Conservation (phyloP, 192 early-diverging fungal genomes). For the Dissophora ornata region DNA sequence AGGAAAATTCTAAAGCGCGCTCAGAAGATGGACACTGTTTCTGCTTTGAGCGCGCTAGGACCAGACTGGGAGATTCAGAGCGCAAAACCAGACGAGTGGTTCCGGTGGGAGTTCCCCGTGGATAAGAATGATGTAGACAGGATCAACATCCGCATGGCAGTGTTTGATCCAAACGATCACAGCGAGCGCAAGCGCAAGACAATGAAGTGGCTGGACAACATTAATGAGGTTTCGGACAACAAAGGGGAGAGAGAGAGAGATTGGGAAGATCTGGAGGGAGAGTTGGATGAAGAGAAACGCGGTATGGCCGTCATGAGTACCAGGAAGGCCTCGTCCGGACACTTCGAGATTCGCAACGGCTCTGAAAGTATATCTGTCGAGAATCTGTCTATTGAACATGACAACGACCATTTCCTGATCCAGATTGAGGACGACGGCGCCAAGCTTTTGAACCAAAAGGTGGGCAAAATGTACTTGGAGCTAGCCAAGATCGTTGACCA, state of each 20-base stretch:
- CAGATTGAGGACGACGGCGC: slow-evolving; percentile 41
- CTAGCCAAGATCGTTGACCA: slow-evolving; percentile 28
- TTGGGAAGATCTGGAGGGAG: neutral
- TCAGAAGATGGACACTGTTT: neutral
- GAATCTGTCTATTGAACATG: slow-evolving; percentile 6
- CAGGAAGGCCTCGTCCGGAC: neutral
- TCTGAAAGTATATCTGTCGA: slow-evolving; percentile 2
- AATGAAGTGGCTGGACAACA: slow-evolving; percentile 6
- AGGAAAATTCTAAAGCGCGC: slow-evolving; percentile 30
- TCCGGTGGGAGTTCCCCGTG: slow-evolving; percentile 35
- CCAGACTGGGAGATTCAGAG: slow-evolving; percentile 35
- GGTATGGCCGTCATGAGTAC: neutral
- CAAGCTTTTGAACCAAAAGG: slow-evolving; percentile 36
- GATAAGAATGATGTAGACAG: slow-evolving; percentile 12
- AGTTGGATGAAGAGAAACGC: neutral
- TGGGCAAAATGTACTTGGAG: slow-evolving; percentile 27
- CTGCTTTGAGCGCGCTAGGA: slow-evolving; percentile 27
- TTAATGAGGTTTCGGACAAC: neutral
- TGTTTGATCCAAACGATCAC: slow-evolving; percentile 38
- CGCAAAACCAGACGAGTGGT: slow-evolving; percentile 35
- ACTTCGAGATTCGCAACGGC: slow-evolving; percentile 21
- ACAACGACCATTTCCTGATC: slow-evolving; percentile 34
- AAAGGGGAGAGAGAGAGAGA: too few relatives aligned
- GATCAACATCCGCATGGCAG: slow-evolving; percentile 30
- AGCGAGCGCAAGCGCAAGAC: slow-evolving; percentile 18